Conservation (phyloP, 345 rosid genomes). For the Eucalyptus polyanthemos region DNA sequence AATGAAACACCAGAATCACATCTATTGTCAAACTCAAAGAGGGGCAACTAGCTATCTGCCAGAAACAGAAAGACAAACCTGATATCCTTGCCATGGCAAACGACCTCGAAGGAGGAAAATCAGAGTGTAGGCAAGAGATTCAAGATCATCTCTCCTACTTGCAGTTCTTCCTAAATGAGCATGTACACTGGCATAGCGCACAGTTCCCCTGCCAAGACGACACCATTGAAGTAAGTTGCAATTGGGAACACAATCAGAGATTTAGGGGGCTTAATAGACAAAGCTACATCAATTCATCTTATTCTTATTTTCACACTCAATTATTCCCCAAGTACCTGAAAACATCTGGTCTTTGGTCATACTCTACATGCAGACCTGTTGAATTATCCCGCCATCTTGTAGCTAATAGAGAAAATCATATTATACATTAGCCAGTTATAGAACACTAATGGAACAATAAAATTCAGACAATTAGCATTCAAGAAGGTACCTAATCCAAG, state of each 20-base stretch:
- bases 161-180: conserved; percentile 54
- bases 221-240: neutral
- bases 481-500: conserved; percentile 14
- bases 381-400: conserved; percentile 6
- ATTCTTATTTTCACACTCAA: neutral
- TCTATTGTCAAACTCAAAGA: neutral
- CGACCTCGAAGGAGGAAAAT: conserved; percentile 51
- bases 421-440: neutral
- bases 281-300: neutral
- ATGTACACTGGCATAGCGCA: conserved; percentile 53
- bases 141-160: conserved; percentile 50
- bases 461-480: neutral
- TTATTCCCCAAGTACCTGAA: neutral
- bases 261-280: neutral
- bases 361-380: conserved; percentile 8
- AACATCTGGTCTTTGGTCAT: conserved; percentile 12
- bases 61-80: conserved; percentile 14
- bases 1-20: neutral
- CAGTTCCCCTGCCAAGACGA: conserved; percentile 34
- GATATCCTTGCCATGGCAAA: conserved; percentile 56
- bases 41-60: neutral
- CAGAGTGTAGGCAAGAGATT: conserved; percentile 49
- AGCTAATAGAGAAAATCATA: neutral
- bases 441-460: neutral
- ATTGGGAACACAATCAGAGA: neutral